Conservation (phyloP, 2,329 filamentous ascomycete genomes). For the Juglanconis sp. region DNA sequence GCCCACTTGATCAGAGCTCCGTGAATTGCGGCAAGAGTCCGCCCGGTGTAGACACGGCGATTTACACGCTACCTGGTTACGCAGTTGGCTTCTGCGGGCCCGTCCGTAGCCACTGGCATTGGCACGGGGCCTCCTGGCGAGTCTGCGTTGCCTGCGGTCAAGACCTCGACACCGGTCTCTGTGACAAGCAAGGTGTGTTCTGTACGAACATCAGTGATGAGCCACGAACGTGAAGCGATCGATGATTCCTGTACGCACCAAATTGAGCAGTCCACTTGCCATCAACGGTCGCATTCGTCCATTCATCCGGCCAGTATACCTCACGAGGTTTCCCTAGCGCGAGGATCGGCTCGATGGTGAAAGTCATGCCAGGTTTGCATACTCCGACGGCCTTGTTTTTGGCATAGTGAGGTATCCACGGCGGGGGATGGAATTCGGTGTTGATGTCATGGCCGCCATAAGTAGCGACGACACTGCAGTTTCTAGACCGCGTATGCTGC, state of each 20-base stretch:
- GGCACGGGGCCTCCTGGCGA: constrained; percentile 73
- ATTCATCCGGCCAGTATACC: constrained; percentile 94
- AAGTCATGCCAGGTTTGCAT: constrained; percentile 95
- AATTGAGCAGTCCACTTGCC: constrained; percentile 90
- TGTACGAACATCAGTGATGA: constrained; percentile 24
- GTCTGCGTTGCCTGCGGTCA: constrained; percentile 68
- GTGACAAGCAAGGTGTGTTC: constrained; percentile 83
- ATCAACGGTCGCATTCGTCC: constrained; percentile 91
- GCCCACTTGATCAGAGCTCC: not conserved
- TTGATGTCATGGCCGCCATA: constrained; percentile 98
- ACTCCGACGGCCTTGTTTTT: constrained; percentile 96
- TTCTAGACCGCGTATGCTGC: constrained; percentile 79
- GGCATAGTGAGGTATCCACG: constrained; percentile 93
- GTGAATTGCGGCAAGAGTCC: not conserved
- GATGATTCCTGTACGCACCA: constrained; percentile 41
- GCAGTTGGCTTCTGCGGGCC: not conserved
- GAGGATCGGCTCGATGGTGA: constrained; percentile 99
- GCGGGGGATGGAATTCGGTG: constrained; percentile 85
- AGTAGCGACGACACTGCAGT: constrained; percentile 88
- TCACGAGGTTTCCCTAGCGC: constrained; percentile 53
- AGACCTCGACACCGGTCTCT: constrained; percentile 75
- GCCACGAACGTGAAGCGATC: not conserved
- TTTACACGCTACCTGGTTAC: not conserved
- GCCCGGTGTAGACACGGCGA: not conserved
- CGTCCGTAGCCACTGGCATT: constrained; percentile 40